Conservation (phyloP, 73 alveolate species). For the Paramecium sexaurelia region DNA sequence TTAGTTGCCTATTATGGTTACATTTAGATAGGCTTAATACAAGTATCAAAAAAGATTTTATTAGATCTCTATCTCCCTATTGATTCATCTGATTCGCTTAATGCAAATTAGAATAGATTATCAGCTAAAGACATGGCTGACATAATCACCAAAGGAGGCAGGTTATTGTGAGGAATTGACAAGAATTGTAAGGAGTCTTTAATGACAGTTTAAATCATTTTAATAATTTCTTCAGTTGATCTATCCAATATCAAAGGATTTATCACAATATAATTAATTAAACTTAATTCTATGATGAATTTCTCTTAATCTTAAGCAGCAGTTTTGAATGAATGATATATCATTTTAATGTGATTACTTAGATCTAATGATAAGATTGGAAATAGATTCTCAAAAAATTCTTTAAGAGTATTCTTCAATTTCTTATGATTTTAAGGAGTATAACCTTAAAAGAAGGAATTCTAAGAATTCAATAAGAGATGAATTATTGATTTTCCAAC, state of each 20-base stretch:
- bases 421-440: conserved; percentile 30
- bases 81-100: conserved; percentile 21
- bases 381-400: conserved; percentile 27
- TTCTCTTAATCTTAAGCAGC: neutral
- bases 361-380: neutral
- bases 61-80: conserved; percentile 47
- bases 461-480: neutral
- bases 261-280: neutral
- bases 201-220: neutral
- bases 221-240: neutral
- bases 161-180: neutral
- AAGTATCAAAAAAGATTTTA: neutral
- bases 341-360: neutral
- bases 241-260: conserved; percentile 33
- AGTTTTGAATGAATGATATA: conserved; percentile 18
- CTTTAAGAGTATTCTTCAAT: conserved; percentile 11
- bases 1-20: neutral
- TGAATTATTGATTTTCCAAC: conserved; percentile 7
- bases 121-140: conserved; percentile 41
- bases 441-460: conserved; percentile 9
- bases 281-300: conserved; percentile 9
- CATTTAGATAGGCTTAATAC: neutral
- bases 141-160: conserved; percentile 4
- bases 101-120: neutral
- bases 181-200: neutral